A percentile compares a stretch with the other conserved stretches of the same genome.
phyloP scores from a whole-genome alignment of 2,329 filamentous ascomycete genomes.

The Pseudogymnoascus sp. region DNA sequence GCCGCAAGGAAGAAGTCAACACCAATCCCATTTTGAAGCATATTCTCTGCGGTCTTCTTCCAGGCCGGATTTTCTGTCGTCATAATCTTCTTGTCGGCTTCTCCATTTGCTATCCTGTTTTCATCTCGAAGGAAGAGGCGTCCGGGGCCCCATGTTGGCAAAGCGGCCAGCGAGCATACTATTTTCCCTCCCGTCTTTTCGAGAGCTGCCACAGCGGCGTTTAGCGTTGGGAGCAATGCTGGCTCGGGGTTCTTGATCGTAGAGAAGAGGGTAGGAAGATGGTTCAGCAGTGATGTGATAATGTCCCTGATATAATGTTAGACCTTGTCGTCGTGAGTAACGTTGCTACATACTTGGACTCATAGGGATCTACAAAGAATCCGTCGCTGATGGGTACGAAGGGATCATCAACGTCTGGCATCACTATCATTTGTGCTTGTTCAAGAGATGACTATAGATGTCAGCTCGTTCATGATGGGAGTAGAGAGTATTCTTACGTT shows the following conservation, averaged over 20 bases:
- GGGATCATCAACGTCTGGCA: slow-evolving; percentile 94
- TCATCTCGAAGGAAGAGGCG: slow-evolving; percentile 81
- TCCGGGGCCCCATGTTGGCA: slow-evolving; percentile 88
- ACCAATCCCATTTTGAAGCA: slow-evolving; percentile 81
- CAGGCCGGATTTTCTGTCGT: slow-evolving; percentile 83
- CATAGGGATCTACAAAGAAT: slow-evolving; percentile 88
- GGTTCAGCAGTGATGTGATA: slow-evolving; percentile 78
- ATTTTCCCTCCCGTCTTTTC: slow-evolving; percentile 87
- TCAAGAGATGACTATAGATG: slow-evolving; percentile 58
- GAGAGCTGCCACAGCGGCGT: slow-evolving; percentile 75
- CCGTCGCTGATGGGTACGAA: slow-evolving; percentile 89
- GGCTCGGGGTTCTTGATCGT: slow-evolving; percentile 86
- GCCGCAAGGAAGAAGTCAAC: slow-evolving; percentile 93
- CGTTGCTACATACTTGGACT: slow-evolving; percentile 58
- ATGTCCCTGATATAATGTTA: slow-evolving; percentile 44
- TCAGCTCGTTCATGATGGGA: neutral
- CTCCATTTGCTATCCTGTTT: slow-evolving; percentile 74
- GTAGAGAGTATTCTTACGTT: slow-evolving; percentile 50
- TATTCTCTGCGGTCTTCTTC: slow-evolving; percentile 78
- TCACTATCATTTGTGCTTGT: slow-evolving; percentile 95
- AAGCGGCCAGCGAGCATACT: slow-evolving; percentile 75
- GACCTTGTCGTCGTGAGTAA: neutral
- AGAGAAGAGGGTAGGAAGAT: slow-evolving; percentile 80
- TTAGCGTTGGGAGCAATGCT: slow-evolving; percentile 75
- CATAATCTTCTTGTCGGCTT: slow-evolving; percentile 87